Base-by-base conservation (phyloP, 1,284 basidiomycete species). In the Irpex sp. region DNA sequence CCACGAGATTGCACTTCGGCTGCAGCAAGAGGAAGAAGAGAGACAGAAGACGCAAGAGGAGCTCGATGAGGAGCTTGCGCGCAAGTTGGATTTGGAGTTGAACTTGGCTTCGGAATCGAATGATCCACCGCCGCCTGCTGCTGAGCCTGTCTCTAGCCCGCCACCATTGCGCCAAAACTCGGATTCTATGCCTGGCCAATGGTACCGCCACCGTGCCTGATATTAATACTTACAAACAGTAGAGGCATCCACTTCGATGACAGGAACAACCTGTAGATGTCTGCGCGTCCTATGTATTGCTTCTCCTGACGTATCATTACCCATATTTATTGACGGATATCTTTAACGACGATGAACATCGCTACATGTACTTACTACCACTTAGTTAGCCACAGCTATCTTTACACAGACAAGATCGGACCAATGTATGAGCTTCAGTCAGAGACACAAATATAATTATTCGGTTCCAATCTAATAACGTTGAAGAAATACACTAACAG, bases 1-100 rank as follows among this genome's bases (percentile, higher is more conserved):
- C 59, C 71, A 63, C 53, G 71, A 72, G 59, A 58, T 70, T 12
- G 72, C 69, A 56, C 10, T 19, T 8, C 35, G 37, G 59, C 21
- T 67, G 51, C 78, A 80, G 64, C 67, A 67, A 48, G 72, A 72
- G 61, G 77, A 80, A 64, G 77, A 75, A 61, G 74, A 73, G 61
- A 61, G 72, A 28, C 71, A 71, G 65, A 69, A 68, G 21, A 51
- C 78, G 65, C 71, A 71, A 64, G 78, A 75, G 63, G 69, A 72
- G 58, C 62, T 62, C 36, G 74, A 76, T 42, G 63, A 61, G 56
- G 73, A 75, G 68, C 66, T 75, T 2, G 75, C 75, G 59, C 66
- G 69, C 51, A 69, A 68, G 64, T 67, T 76, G 18, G 75, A 75
- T 61, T 14, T 73, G 49, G 74, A 76, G 67, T 67, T 76, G 54